These are phyloP conservation scores for Lepidopterella palustris DNA, from an alignment of 495 filamentous ascomycete genomes.

Conservation along the genomic window DNA sequence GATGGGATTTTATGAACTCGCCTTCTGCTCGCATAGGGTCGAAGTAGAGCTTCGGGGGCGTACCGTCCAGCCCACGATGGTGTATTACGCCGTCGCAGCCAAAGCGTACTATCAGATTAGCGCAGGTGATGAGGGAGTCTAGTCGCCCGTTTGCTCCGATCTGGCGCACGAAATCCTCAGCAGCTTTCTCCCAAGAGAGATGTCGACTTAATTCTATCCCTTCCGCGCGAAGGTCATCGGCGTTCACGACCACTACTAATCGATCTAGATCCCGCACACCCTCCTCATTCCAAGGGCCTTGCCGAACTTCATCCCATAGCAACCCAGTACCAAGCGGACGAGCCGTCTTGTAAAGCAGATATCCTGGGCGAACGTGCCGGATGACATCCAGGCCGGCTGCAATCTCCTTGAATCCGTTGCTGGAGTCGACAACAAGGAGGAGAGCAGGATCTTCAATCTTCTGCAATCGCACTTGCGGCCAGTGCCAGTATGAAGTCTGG, in stretches of 20 bases:
- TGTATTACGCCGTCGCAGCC: conserved; percentile 26
- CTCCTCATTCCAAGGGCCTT: conserved; percentile 21
- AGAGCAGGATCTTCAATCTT: neutral
- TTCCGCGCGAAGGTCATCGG: conserved; percentile 25
- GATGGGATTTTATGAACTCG: conserved; percentile 5
- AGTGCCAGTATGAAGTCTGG: neutral
- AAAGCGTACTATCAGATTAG: conserved; percentile 26
- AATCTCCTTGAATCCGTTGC: conserved; percentile 21
- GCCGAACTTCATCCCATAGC: conserved; percentile 24
- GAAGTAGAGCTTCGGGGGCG: conserved; percentile 23
- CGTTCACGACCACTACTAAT: conserved; percentile 23
- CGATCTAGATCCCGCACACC: conserved; percentile 18
- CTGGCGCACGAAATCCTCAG: conserved; percentile 27
- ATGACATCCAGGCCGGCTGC: conserved; percentile 26
- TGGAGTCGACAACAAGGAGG: conserved; percentile 22
- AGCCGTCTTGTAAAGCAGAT: conserved; percentile 26
- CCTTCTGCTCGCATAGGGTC: conserved; percentile 15
- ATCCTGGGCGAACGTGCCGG: conserved; percentile 15
- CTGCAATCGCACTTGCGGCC: neutral
- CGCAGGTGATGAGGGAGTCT: conserved; percentile 26
- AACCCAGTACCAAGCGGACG: conserved; percentile 19
- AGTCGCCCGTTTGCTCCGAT: conserved; percentile 24
- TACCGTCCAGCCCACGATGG: conserved; percentile 23
- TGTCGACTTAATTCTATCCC: conserved; percentile 19
- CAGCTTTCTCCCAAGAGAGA: conserved; percentile 26